A percentile compares a stretch with the other conserved stretches of the same genome.
phyloP scores from a whole-genome alignment of 192 early-diverging fungal genomes.

The Coemansia sp. region DNA sequence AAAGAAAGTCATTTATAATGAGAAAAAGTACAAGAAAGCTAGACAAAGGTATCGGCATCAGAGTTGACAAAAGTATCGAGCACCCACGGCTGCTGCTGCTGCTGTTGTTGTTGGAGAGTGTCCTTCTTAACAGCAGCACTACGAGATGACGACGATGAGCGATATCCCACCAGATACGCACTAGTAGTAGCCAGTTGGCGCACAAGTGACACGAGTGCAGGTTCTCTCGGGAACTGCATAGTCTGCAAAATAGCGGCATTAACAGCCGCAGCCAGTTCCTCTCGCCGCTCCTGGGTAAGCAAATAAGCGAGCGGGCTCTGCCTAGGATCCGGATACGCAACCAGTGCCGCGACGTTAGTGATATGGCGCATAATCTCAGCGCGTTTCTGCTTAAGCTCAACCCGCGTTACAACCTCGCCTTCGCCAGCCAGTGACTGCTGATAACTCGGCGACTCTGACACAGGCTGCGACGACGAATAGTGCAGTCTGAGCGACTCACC shows the following conservation, averaged over 20 bases:
- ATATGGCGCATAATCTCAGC: slow-evolving; percentile 50
- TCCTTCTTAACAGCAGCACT: not conserved
- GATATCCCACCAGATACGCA: slow-evolving; percentile 34
- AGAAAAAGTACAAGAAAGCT: slow-evolving; percentile 7
- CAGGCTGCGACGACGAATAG: not conserved
- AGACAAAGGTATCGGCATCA: slow-evolving; percentile 19
- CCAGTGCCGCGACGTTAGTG: slow-evolving; percentile 43
- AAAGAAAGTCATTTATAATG: too few species aligned
- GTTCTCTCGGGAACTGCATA: slow-evolving; percentile 37
- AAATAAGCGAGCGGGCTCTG: slow-evolving; percentile 40
- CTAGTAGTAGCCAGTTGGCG: slow-evolving; percentile 48
- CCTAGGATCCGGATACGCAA: slow-evolving; percentile 39
- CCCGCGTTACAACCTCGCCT: slow-evolving; percentile 22
- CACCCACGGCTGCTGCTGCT: slow-evolving; percentile 26
- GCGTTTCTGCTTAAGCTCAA: slow-evolving; percentile 38
- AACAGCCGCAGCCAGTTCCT: slow-evolving; percentile 34
- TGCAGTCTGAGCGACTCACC: slow-evolving; percentile 1
- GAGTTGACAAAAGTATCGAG: slow-evolving; percentile 50
- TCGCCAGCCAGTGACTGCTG: not conserved
- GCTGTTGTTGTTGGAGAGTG: not conserved
- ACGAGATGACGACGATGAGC: slow-evolving; percentile 13
- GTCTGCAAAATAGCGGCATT: slow-evolving; percentile 37
- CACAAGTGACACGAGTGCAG: slow-evolving; percentile 36
- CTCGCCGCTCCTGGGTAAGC: slow-evolving; percentile 29
- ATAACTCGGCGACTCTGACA: too few species aligned